These are phyloP conservation scores for Rhododendron ovatum DNA, from an alignment of 148 eudicot genomes.

Conservation along the genomic window DNA sequence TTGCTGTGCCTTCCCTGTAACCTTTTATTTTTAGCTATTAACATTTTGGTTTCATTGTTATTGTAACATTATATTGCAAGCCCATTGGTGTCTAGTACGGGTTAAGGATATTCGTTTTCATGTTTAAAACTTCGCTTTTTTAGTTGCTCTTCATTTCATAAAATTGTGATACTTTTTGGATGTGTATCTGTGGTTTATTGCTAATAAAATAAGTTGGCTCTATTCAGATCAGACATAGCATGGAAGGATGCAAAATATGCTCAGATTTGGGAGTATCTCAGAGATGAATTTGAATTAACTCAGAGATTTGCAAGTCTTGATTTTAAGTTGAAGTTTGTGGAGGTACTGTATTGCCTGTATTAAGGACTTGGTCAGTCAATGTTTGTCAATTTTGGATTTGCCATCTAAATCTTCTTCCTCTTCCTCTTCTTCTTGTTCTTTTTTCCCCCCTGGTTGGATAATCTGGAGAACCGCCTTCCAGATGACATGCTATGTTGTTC, in stretches of 20 bases:
- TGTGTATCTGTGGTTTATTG: background rate
- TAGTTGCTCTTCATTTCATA: background rate
- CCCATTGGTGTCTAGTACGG: background rate
- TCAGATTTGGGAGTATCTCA: conserved; percentile 95
- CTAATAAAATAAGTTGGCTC: conserved; percentile 7
- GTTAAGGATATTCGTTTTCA: background rate
- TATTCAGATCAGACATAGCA: conserved; percentile 87
- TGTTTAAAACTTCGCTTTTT: background rate
- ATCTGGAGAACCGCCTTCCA: background rate
- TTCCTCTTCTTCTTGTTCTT: background rate
- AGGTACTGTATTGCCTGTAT: conserved; percentile 40
- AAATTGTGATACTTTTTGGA: background rate
- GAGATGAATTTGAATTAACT: conserved; percentile 91
- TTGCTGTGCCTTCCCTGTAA: background rate
- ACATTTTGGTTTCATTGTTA: background rate
- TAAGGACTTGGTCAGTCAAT: background rate
- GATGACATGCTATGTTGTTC: background rate
- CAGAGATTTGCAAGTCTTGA: conserved; percentile 98
- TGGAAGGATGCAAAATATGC: conserved; percentile 99
- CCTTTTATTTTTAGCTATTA: background rate
- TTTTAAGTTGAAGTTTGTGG: conserved; percentile 92
- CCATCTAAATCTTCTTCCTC: background rate
- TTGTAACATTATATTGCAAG: background rate
- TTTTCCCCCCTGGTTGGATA: background rate
- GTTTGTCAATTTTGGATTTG: background rate